A percentile compares a stretch with the other conserved stretches of the same genome.
phyloP scores from a whole-genome alignment of 768 basidiomycete species.

The Boletus patriciae region DNA sequence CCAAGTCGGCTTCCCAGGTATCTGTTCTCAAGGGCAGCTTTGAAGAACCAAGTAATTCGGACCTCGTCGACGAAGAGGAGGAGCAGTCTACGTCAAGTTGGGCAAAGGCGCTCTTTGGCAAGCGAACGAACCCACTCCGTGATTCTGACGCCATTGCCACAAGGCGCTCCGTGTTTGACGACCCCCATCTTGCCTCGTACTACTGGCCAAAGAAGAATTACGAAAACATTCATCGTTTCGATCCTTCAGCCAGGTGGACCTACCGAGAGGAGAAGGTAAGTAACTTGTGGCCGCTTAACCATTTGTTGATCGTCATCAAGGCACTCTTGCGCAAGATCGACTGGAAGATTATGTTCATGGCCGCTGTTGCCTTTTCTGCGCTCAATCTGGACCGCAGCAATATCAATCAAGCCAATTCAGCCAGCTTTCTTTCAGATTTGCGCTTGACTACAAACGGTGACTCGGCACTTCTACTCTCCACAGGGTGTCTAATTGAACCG shows the following conservation, averaged over 20 bases:
- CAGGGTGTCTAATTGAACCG: background rate
- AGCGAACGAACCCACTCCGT: background rate
- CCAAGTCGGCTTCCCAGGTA: background rate
- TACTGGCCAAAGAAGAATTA: conserved; percentile 50
- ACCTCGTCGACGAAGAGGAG: conserved; percentile 13
- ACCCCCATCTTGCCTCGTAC: conserved; percentile 36
- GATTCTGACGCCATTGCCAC: conserved; percentile 45
- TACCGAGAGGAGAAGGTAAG: conserved; percentile 51
- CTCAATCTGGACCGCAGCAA: conserved; percentile 56
- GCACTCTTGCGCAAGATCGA: conserved; percentile 55
- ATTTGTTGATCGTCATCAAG: conserved; percentile 23
- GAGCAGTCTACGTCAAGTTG: background rate
- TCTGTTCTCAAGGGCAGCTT: background rate
- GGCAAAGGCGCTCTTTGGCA: background rate
- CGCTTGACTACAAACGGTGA: conserved; percentile 49
- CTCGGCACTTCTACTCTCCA: conserved; percentile 1
- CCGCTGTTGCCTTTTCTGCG: conserved; percentile 56
- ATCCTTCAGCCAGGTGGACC: conserved; percentile 60
- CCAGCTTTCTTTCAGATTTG: conserved; percentile 58
- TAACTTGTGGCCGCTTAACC: background rate
- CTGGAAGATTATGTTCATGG: conserved; percentile 60
- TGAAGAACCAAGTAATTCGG: background rate
- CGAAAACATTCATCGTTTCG: conserved; percentile 58
- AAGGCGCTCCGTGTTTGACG: conserved; percentile 53
- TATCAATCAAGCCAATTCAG: conserved; percentile 56